A percentile compares a stretch with the other conserved stretches of the same genome.
These are phyloP conservation scores for Trametopsis cervina DNA, from an alignment of 768 basidiomycete genomes.

Conservation along the genomic window DNA sequence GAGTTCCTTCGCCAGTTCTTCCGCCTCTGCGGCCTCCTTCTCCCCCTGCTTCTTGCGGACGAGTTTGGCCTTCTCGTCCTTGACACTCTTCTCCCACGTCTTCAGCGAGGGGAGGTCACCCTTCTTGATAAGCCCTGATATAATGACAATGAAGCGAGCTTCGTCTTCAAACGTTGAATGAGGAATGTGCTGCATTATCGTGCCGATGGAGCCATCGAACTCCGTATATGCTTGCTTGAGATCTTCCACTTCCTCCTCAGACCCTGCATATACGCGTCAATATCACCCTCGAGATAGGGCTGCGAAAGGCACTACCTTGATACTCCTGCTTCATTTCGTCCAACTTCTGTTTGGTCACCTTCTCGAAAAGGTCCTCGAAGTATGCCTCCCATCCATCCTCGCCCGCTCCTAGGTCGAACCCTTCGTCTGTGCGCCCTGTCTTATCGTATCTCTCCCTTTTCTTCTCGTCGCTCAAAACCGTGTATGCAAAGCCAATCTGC, in stretches of 20 bases:
- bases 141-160: conserved; percentile 63
- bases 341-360: conserved; percentile 77
- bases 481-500: conserved; percentile 91
- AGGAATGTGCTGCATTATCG: conserved; percentile 81
- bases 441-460: conserved; percentile 72
- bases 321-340: conserved; percentile 94
- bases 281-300: no score
- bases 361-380: conserved; percentile 85
- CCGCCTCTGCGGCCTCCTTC: conserved; percentile 82
- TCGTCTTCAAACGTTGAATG: conserved; percentile 85
- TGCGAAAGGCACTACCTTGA: no score
- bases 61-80: conserved; percentile 74
- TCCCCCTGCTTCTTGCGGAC: conserved; percentile 66
- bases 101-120: conserved; percentile 49
- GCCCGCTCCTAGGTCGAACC: conserved; percentile 58
- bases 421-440: conserved; percentile 83
- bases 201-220: conserved; percentile 67
- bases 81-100: conserved; percentile 63
- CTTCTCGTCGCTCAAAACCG: conserved; percentile 76
- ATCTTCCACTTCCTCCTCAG: conserved; percentile 78
- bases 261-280: conserved; percentile 46
- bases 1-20: conserved; percentile 74
- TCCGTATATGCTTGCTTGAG: conserved; percentile 66
- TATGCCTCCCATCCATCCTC: conserved; percentile 95
- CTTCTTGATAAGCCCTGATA: conserved; percentile 60